Evolutionary conservation across 140 eudicot genomes (phyloP).

Genomic region (Erigeron philadelphicus): DNA sequence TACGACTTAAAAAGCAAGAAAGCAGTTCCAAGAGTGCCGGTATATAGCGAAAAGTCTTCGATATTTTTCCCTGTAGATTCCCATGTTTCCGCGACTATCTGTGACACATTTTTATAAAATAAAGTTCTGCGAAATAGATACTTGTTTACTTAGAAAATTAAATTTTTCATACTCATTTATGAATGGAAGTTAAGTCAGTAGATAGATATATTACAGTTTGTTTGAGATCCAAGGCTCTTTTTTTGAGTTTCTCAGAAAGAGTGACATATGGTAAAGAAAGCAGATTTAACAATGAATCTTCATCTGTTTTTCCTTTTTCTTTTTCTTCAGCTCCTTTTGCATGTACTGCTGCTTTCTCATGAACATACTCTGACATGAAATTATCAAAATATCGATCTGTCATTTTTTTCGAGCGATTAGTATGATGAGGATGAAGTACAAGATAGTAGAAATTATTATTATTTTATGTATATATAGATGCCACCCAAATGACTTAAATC

Average conservation of each 20-base stretch:
- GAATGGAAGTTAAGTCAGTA: neutral
- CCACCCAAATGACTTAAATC: slow-evolving; percentile 8
- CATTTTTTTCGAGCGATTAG: slow-evolving; percentile 22
- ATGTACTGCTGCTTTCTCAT: slow-evolving; percentile 35
- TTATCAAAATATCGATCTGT: slow-evolving; percentile 53
- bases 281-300: slow-evolving; percentile 40
- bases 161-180: slow-evolving; percentile 19
- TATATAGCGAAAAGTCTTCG: slow-evolving; percentile 42
- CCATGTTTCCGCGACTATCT: slow-evolving; percentile 70
- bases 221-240: slow-evolving; percentile 68
- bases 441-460: neutral
- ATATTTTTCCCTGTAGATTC: slow-evolving; percentile 38
- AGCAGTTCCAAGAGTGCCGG: slow-evolving; percentile 61
- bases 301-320: neutral
- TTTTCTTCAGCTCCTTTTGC: slow-evolving; percentile 11
- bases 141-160: too few species aligned
- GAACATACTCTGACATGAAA: slow-evolving; percentile 50
- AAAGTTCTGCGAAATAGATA: too few species aligned
- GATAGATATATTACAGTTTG: slow-evolving; percentile 41
- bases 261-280: slow-evolving; percentile 44
- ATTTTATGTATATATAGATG: neutral
- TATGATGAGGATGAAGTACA: slow-evolving; percentile 4
- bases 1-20: slow-evolving; percentile 51
- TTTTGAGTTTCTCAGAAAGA: slow-evolving; percentile 42
- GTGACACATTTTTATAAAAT: neutral